Base-by-base conservation (phyloP, 441 rosid genomes). In the Gossypium laxum region DNA sequence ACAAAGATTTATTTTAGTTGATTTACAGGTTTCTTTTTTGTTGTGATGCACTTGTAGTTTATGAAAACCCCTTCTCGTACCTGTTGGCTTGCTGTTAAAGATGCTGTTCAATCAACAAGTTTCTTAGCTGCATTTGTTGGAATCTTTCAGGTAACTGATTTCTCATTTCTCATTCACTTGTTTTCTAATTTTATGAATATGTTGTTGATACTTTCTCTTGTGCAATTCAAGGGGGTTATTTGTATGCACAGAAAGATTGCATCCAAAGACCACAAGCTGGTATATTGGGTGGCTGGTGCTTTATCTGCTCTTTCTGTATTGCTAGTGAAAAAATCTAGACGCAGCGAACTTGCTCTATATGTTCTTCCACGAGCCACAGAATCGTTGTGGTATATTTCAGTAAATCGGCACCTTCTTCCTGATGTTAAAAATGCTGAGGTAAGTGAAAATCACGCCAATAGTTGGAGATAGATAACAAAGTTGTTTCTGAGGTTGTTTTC, bases 81-180 rank as follows among this genome's bases (percentile, higher is more conserved):
- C 74, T 85, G 89, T 63, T 95, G 98, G 98, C 78, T 81, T 75
- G 97, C 98, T 71, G 70, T 91, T 52, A 88, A 88, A 83, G 97
- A 84, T 76, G 84, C 98, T 65, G 93, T 91, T 78, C 90, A 88
- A 72, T 95, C 99, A 4, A 95, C 99, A 1, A 56, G 95, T 10
- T 95, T 95, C 84, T 83, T 95, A 82, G 91, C 97, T 73, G 96
- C 95, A 64, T 95, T 95, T 86, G 99, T 92, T 77, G 99, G 96
- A 69, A 83, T 92, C 70, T 95, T 95, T 80, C 99, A 95, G 96
- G 99, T 92, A 73, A 67, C 60, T 74, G 45, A 50, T 72, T 58
- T 18, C 73, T 76, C 43, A 22, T 24, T 38, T 70, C 67, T 24
- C 45, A 3, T 17, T 51, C 15, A 28, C 24, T 15, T 28, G 22